Percentiles rank a stretch among this genome's conserved stretches.
phyloP scores from a whole-genome alignment of 805 yeast genomes.

The Ogataea glucozyma region DNA sequence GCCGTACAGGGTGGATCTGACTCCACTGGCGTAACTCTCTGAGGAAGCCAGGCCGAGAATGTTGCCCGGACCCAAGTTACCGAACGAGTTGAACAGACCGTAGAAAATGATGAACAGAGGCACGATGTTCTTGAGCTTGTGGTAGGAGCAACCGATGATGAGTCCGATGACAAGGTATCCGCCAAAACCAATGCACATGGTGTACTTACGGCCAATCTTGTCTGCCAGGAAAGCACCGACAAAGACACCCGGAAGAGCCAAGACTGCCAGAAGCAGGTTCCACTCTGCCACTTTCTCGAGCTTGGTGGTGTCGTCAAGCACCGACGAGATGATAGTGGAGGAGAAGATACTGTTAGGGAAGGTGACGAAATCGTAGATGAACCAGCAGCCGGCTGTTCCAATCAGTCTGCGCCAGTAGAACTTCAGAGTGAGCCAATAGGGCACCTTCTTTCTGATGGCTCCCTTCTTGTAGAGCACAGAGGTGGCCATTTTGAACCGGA shows the following conservation, averaged over 20 bases:
- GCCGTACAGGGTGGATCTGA: conserved; percentile 76
- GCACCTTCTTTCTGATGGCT: conserved; percentile 59
- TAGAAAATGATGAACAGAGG: conserved; percentile 70
- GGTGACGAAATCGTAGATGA: conserved; percentile 76
- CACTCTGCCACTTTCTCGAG: conserved; percentile 68
- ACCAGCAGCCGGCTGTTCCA: conserved; percentile 79
- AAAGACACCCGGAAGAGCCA: conserved; percentile 72
- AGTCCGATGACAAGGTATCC: conserved; percentile 75
- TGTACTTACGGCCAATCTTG: conserved; percentile 67
- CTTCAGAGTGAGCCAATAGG: conserved; percentile 59
- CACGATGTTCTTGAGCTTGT: conserved; percentile 54
- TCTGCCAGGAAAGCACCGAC: conserved; percentile 69
- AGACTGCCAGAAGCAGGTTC: conserved; percentile 63
- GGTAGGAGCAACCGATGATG: conserved; percentile 65
- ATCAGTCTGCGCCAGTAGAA: conserved; percentile 68
- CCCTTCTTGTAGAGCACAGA: conserved; percentile 62
- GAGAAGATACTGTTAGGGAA: conserved; percentile 73
- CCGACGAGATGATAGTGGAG: conserved; percentile 45
- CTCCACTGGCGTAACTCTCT: conserved; percentile 73
- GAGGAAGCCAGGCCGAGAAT: conserved; percentile 67
- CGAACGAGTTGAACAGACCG: conserved; percentile 68
- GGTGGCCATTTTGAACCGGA: conserved; percentile 69
- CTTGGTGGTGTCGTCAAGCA: conserved; percentile 46
- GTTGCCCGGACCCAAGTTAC: conserved; percentile 80
- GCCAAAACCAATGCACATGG: conserved; percentile 66